Conservation (phyloP, 768 basidiomycete genomes). For the Collybiopsis confluens region DNA sequence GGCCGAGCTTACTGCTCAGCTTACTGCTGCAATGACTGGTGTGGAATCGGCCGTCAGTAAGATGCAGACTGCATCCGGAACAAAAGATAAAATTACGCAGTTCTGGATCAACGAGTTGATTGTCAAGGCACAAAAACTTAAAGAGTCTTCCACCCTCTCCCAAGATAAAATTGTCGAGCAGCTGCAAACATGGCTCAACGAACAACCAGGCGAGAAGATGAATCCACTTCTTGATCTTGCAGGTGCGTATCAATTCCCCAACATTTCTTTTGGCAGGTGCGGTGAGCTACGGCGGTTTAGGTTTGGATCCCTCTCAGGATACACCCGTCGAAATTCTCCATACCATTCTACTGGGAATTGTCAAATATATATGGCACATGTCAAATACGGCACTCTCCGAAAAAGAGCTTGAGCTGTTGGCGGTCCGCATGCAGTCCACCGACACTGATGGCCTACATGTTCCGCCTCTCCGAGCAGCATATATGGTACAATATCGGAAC, state of each 20-base stretch:
- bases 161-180: constrained; percentile 19
- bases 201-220: constrained; percentile 18
- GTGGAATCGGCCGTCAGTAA: constrained; percentile 22
- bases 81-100: constrained; percentile 35
- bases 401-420: constrained; percentile 21
- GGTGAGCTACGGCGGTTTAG: background rate
- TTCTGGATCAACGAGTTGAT: constrained; percentile 32
- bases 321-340: constrained; percentile 42
- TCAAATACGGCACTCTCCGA: constrained; percentile 26
- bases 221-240: constrained; percentile 26
- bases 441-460: constrained; percentile 25
- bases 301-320: constrained; percentile 19
- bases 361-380: constrained; percentile 40
- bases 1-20: constrained; percentile 22
- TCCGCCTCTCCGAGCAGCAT: constrained; percentile 31
- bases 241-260: constrained; percentile 17
- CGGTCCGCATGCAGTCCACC: constrained; percentile 27
- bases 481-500: constrained; percentile 41
- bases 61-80: constrained; percentile 26
- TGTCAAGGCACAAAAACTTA: constrained; percentile 14
- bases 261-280: background rate
- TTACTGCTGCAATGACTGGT: constrained; percentile 26
- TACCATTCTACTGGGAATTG: constrained; percentile 36
- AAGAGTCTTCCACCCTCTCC: constrained; percentile 13
- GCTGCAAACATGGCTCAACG: constrained; percentile 22